phyloP scores from a whole-genome alignment of 202 grass and related monocot species.

The Cymbopogon flexuosus region DNA sequence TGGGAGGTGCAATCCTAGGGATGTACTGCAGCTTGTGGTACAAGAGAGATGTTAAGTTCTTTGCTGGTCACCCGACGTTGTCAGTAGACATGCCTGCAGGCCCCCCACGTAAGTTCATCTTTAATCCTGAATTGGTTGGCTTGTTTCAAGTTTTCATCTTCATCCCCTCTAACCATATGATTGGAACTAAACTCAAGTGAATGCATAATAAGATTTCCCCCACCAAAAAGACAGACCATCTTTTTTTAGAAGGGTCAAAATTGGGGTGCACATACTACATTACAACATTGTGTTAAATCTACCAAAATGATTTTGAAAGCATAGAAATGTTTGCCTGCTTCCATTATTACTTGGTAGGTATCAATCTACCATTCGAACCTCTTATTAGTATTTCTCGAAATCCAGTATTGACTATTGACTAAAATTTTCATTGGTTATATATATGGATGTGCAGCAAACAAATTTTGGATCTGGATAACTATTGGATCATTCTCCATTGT shows the following conservation, averaged over 20 bases:
- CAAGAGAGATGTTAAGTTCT: constrained; percentile 17
- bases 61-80: not conserved
- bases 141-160: not conserved
- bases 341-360: not conserved
- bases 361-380: not conserved
- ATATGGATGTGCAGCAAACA: not conserved
- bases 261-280: not conserved
- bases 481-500: constrained; percentile 23
- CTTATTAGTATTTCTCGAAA: not conserved
- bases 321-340: not conserved
- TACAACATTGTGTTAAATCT: not conserved
- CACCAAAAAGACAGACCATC: not conserved
- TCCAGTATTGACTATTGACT: not conserved
- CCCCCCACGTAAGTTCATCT: not conserved
- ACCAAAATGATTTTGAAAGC: not conserved
- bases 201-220: not conserved
- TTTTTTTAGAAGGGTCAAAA: not conserved
- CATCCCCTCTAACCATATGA: not conserved
- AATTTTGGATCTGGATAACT: constrained; percentile 23
- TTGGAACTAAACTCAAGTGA: not conserved
- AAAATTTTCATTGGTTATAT: not conserved
- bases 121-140: not conserved
- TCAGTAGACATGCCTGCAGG: constrained; percentile 6
- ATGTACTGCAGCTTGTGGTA: constrained; percentile 39
- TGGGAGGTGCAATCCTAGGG: constrained; percentile 27